Evolutionary conservation across 1,139 yeast genomes (phyloP), one percentile per base, ranked within the genome.

Genomic region (Yamadazyma sp.): DNA sequence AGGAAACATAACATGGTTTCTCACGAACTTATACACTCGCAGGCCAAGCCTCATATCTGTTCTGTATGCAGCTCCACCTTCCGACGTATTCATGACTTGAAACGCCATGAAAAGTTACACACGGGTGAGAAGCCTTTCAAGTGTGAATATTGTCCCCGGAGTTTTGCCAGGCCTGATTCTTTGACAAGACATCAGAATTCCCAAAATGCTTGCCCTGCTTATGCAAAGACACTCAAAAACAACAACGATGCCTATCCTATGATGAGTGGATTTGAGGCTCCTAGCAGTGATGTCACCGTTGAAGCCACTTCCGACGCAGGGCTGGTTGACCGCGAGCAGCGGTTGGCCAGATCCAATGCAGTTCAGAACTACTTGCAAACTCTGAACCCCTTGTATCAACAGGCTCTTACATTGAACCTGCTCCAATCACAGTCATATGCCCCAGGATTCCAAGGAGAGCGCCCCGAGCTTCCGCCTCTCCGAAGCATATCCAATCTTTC

Each of bases 81-180:
- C 56, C 72, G 94, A 44, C 69, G 95, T 31, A 74, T 80, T 28
- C 92, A 86, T 56, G 95, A 87, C 57, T 68, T 86, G 50, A 83
- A 81, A 54, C 69, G 95, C 33, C 95, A 87, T 54, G 78, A 77
- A 47, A 83, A 82, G 56, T 67, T 83, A 26, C 95, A 87, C 54
- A 77, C 89, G 0, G 92, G 92, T 29, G 88, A 80, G 49, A 81
- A 78, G 55, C 91, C 92, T 1, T 83, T 66, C 55, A 61, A 59
- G 25, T 86, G 95, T 59, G 64, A 61, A 8, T 65, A 66, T 40
- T 87, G 95, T 59, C 76, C 78, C 11, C 69, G 87, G 36, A 65
- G 73, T 38, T 87, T 87, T 64, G 88, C 94, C 1, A 65, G 95
- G 22, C 82, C 83, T 1, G 95, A 87, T 58, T 91, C 95, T 0